Conservation (phyloP, 345 rosid genomes). For the Arabis alpina region DNA sequence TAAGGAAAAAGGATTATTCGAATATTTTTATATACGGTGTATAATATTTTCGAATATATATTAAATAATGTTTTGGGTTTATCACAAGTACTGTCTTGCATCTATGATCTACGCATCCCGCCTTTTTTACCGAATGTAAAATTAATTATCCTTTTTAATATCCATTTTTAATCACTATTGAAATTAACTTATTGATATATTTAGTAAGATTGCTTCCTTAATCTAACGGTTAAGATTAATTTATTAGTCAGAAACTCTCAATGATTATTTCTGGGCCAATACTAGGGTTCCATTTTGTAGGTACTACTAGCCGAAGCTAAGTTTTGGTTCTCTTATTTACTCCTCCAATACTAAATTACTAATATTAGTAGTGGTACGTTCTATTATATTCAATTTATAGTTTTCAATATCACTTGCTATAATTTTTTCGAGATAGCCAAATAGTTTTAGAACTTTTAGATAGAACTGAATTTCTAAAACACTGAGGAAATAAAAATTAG, state of each 20-base stretch:
- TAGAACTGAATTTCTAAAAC: not conserved
- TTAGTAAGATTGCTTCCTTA: slow-evolving; percentile 9
- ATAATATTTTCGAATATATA: slow-evolving; percentile 32
- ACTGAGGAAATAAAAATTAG: not conserved
- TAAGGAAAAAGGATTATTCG: slow-evolving; percentile 35
- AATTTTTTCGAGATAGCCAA: not conserved
- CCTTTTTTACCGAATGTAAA: slow-evolving; percentile 6
- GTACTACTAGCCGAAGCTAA: not conserved
- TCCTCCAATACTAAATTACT: no score
- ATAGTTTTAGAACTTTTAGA: not conserved
- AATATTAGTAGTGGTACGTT: not conserved
- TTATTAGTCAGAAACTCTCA: slow-evolving; percentile 18
- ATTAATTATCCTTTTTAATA: slow-evolving; percentile 13
- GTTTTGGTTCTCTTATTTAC: no score
- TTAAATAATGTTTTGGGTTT: slow-evolving; percentile 20
- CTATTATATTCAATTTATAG: not conserved
- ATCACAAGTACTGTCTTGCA: slow-evolving; percentile 33
- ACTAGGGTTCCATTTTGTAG: slow-evolving; percentile 16
- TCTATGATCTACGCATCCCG: slow-evolving; percentile 36
- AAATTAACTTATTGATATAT: not conserved
- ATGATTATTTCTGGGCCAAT: slow-evolving; percentile 27
- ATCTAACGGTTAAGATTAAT: slow-evolving; percentile 28
- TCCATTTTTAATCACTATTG: slow-evolving; percentile 9
- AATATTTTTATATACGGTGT: slow-evolving; percentile 42
- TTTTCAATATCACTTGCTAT: not conserved